Conservation (phyloP, 352 stramenopile genomes). For the Globisporangium uncinulatum region DNA sequence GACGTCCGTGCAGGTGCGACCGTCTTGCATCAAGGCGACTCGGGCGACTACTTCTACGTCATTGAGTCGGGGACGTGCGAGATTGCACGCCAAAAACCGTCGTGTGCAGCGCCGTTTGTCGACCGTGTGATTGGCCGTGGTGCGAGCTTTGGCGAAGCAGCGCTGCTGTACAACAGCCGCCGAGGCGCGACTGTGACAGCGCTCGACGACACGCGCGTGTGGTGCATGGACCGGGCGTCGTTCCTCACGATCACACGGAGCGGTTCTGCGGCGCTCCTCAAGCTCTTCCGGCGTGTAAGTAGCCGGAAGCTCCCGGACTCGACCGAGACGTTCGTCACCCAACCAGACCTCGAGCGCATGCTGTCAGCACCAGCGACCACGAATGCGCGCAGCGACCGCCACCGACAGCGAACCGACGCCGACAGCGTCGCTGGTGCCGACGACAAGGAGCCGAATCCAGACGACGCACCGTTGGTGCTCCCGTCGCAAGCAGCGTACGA, state of each 20-base stretch:
- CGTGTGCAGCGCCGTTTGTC: constrained; percentile 39
- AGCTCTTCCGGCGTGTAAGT: constrained; percentile 68
- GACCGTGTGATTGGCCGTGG: constrained; percentile 67
- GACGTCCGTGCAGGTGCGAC: constrained; percentile 48
- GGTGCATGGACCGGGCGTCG: constrained; percentile 88
- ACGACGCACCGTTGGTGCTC: constrained; percentile 6
- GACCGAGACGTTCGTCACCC: constrained; percentile 55
- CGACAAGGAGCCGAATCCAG: background rate
- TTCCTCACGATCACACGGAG: constrained; percentile 82
- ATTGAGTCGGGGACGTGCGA: constrained; percentile 73
- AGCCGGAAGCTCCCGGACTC: constrained; percentile 26
- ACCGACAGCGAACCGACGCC: background rate
- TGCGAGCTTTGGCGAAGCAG: constrained; percentile 93
- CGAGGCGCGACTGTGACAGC: constrained; percentile 88
- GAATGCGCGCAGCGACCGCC: constrained; percentile 10
- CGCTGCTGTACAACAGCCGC: constrained; percentile 95
- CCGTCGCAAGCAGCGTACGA: constrained; percentile 28
- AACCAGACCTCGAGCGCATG: constrained; percentile 52
- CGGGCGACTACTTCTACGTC: constrained; percentile 85
- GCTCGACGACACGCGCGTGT: constrained; percentile 87
- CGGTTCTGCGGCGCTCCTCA: constrained; percentile 67
- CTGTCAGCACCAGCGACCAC: constrained; percentile 33
- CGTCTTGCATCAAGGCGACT: constrained; percentile 74
- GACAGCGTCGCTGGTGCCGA: constrained; percentile 16
- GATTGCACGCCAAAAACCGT: constrained; percentile 65